Evolutionary conservation across 202 grass and related monocot species (phyloP).

Genomic region (Panicum virgatum): DNA sequence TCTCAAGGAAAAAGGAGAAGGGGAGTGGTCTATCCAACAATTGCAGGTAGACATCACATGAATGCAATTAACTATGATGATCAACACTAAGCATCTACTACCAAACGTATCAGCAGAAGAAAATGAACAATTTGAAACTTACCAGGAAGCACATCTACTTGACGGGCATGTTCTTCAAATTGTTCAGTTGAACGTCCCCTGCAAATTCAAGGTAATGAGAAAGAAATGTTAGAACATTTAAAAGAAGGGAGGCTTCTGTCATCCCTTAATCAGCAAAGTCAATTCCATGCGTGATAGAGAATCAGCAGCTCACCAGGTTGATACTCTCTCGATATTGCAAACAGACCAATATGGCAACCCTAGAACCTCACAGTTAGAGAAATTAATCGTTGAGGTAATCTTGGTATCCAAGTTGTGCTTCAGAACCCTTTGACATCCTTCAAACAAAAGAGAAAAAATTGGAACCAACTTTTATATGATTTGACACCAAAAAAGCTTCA

Average conservation of each 20-base stretch:
- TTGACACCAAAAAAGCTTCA: slow-evolving; percentile 6
- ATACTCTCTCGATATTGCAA: slow-evolving; percentile 72
- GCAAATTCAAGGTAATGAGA: slow-evolving; percentile 17
- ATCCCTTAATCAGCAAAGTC: slow-evolving; percentile 17
- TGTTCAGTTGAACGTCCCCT: slow-evolving; percentile 45
- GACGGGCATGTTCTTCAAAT: slow-evolving; percentile 48
- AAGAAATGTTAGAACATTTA: slow-evolving; percentile 7
- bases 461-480: slow-evolving; percentile 16
- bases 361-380: slow-evolving; percentile 76
- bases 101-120: too few relatives aligned
- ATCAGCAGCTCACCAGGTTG: slow-evolving; percentile 53
- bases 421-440: slow-evolving; percentile 76
- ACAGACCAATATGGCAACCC: slow-evolving; percentile 83
- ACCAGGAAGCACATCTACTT: slow-evolving; percentile 79
- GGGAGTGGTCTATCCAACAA: slow-evolving; percentile 4
- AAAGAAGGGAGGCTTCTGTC: slow-evolving; percentile 13
- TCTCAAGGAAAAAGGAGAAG: background rate
- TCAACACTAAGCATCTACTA: too few relatives aligned
- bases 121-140: too few relatives aligned
- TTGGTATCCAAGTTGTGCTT: slow-evolving; percentile 59
- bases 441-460: slow-evolving; percentile 31
- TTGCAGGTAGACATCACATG: background rate
- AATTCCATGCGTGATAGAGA: slow-evolving; percentile 24
- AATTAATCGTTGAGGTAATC: slow-evolving; percentile 49
- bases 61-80: too few relatives aligned